Conservation (phyloP, 306 rosid genomes). For the Dalbergia cultrata region DNA sequence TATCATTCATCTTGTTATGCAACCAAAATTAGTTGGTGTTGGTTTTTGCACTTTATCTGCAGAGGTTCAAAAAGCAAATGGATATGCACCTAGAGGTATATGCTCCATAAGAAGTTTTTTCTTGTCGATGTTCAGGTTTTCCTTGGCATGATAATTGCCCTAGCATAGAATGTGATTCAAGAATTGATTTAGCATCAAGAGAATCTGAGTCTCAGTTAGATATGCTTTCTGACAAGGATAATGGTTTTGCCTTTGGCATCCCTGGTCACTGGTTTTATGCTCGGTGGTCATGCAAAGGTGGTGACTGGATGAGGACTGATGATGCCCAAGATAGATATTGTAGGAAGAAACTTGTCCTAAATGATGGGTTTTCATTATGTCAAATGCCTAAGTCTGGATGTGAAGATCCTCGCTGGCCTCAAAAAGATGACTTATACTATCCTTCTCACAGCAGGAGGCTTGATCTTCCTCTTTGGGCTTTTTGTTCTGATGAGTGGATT, state of each 20-base stretch:
- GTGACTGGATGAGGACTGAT: conserved; percentile 97
- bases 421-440: conserved; percentile 82
- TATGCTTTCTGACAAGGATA: conserved; percentile 65
- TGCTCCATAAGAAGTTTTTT: conserved; percentile 23
- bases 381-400: conserved; percentile 87
- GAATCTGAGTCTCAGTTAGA: conserved; percentile 57
- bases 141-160: conserved; percentile 54
- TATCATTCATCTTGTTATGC: conserved; percentile 33
- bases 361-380: conserved; percentile 81
- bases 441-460: conserved; percentile 87
- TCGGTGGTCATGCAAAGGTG: conserved; percentile 97
- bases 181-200: conserved; percentile 56
- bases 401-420: conserved; percentile 98
- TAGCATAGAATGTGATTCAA: conserved; percentile 56
- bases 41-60: conserved; percentile 22
- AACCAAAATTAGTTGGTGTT: conserved; percentile 31
- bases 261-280: conserved; percentile 81
- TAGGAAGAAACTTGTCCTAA: conserved; percentile 85
- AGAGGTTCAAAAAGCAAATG: conserved; percentile 25
- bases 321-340: conserved; percentile 78
- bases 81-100: conserved; percentile 26
- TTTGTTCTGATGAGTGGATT: conserved; percentile 77
- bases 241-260: conserved; percentile 53
- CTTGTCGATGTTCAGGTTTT: conserved; percentile 62
- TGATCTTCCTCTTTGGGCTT: conserved; percentile 94